Percentiles rank a stretch among this genome's conserved stretches.
Conservation (phyloP, 495 filamentous ascomycete genomes). For the Penicillium simplicissimum region DNA sequence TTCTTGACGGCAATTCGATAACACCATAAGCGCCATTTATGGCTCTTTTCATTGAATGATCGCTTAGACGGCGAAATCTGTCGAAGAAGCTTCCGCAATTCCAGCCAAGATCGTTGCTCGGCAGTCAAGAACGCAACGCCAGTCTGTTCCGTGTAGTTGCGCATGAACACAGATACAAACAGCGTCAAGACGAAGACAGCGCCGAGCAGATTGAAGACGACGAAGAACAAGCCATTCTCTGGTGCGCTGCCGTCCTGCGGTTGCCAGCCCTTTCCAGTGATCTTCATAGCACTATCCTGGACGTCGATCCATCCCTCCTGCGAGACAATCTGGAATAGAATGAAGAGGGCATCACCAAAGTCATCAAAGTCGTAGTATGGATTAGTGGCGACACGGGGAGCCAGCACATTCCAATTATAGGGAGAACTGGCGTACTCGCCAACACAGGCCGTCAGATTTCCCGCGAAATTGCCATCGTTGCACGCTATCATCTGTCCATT, state of each 20-base stretch:
- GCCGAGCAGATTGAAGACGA: constrained; percentile 94
- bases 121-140: constrained; percentile 95
- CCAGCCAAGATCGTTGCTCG: constrained; percentile 95
- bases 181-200: constrained; percentile 97
- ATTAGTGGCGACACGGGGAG: constrained; percentile 78
- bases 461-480: constrained; percentile 66
- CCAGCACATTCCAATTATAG: constrained; percentile 78
- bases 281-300: constrained; percentile 77
- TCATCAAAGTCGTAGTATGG: constrained; percentile 91
- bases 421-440: constrained; percentile 78
- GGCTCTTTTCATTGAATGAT: constrained; percentile 69
- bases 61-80: constrained; percentile 93
- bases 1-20: constrained; percentile 94
- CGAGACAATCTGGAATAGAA: constrained; percentile 98
- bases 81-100: constrained; percentile 87
- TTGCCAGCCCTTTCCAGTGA: constrained; percentile 74
- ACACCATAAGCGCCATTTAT: constrained; percentile 86
- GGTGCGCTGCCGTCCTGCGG: constrained; percentile 66
- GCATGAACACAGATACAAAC: constrained; percentile 99
- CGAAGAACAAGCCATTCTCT: constrained; percentile 90
- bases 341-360: constrained; percentile 88
- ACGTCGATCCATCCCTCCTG: constrained; percentile 98
- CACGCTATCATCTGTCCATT: constrained; percentile 76
- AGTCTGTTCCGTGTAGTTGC: constrained; percentile 98
- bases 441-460: constrained; percentile 65